Conservation (phyloP, 2,329 filamentous ascomycete species). For the Claviceps sp. region DNA sequence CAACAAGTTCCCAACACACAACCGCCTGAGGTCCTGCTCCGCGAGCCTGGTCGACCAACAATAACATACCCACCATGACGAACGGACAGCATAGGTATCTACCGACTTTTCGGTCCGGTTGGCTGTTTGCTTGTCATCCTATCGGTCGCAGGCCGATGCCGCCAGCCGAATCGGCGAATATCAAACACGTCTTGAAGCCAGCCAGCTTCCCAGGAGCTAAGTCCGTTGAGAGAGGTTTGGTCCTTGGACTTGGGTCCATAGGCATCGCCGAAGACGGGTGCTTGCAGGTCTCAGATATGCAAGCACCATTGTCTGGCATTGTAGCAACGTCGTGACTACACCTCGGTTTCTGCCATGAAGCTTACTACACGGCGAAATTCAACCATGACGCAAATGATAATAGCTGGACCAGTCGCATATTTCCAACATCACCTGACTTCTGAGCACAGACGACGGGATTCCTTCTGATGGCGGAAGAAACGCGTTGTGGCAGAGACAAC, state of each 20-base stretch:
- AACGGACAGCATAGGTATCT: not conserved
- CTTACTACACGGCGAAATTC: slow-evolving; percentile 1
- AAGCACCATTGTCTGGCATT: slow-evolving; percentile 2
- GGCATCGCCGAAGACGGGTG: slow-evolving; percentile 10
- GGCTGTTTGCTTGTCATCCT: slow-evolving; percentile 6
- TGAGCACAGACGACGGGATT: not conserved
- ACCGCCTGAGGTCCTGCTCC: not conserved
- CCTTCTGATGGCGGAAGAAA: not conserved
- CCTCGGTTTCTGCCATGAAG: slow-evolving; percentile 1
- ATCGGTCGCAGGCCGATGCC: slow-evolving; percentile 4
- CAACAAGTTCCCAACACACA: not conserved
- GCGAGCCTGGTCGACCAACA: not conserved
- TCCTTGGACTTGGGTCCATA: slow-evolving; percentile 4
- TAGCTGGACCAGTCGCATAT: not conserved
- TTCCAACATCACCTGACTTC: not conserved
- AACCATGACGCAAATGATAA: not conserved
- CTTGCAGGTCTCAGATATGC: slow-evolving; percentile 9
- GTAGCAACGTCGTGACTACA: not conserved
- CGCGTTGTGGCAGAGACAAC: not conserved
- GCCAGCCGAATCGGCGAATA: slow-evolving; percentile 6
- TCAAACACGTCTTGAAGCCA: slow-evolving; percentile 3
- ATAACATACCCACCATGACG: not conserved
- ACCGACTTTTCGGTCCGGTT: slow-evolving; percentile 8
- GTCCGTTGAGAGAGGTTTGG: slow-evolving; percentile 2
- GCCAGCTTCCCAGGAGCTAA: not conserved